Percentiles rank a stretch among this genome's conserved stretches.
These are phyloP conservation scores for Ophiostoma populinum DNA, from an alignment of 2,329 filamentous ascomycete genomes.

Conservation along the genomic window DNA sequence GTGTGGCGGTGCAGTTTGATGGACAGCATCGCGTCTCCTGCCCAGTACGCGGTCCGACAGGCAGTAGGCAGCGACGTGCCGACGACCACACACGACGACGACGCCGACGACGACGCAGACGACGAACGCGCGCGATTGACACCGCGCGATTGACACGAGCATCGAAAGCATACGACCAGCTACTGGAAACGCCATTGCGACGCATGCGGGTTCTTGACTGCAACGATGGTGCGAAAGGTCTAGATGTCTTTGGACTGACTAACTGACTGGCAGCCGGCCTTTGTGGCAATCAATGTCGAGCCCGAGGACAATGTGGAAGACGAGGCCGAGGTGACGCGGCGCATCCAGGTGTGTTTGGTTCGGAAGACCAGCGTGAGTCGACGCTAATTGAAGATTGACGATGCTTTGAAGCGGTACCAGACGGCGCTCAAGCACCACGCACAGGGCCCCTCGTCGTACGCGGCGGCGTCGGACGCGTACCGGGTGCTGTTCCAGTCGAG, in stretches of 20 bases:
- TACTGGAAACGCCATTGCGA: not conserved
- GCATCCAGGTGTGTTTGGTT: conserved; percentile 81
- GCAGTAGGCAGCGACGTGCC: not conserved
- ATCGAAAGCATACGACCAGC: not conserved
- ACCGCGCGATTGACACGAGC: too few relatives aligned
- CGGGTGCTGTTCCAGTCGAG: conserved; percentile 73
- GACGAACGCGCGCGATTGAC: too few relatives aligned
- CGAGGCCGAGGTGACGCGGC: conserved; percentile 86
- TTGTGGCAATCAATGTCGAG: conserved; percentile 84
- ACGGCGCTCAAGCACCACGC: conserved; percentile 80
- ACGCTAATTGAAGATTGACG: conserved; percentile 50
- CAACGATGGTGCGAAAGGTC: too few relatives aligned
- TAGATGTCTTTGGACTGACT: too few relatives aligned
- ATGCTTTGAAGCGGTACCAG: conserved; percentile 89
- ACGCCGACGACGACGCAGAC: too few relatives aligned
- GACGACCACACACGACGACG: not conserved
- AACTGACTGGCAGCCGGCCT: conserved; percentile 34
- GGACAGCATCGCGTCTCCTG: conserved; percentile 7
- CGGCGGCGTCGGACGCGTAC: conserved; percentile 68
- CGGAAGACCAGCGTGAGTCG: not conserved
- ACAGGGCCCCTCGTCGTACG: conserved; percentile 60
- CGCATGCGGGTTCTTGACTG: not conserved
- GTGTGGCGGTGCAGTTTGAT: conserved; percentile 8
- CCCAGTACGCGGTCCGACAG: conserved; percentile 4
- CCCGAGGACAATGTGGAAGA: conserved; percentile 80